Evolutionary conservation across 495 filamentous ascomycete species (phyloP).

Genomic region (Xylaria palmicola): DNA sequence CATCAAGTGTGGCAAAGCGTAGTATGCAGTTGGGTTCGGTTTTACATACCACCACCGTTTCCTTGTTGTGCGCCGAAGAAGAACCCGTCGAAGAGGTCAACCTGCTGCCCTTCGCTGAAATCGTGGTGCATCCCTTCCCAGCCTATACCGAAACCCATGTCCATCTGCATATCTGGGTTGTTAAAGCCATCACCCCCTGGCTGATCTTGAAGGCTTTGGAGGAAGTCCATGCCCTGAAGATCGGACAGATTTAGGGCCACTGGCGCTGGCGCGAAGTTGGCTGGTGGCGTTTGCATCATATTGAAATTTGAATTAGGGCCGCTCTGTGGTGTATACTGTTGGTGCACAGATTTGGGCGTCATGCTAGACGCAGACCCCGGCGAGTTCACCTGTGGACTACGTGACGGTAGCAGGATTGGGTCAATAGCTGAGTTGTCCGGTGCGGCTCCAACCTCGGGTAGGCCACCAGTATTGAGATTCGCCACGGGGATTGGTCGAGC

Average conservation of each 20-base stretch:
- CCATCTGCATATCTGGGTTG: constrained; percentile 47
- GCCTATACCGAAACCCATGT: constrained; percentile 73
- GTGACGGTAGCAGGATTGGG: constrained; percentile 45
- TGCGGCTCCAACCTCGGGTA: constrained; percentile 25
- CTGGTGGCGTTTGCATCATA: constrained; percentile 23
- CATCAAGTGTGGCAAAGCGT: neutral
- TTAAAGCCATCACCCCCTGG: constrained; percentile 28
- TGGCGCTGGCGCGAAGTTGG: constrained; percentile 22
- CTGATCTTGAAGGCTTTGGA: constrained; percentile 39
- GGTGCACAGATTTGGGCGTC: constrained; percentile 24
- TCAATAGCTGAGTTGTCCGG: constrained; percentile 47
- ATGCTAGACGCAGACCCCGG: constrained; percentile 27
- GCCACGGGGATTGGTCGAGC: constrained; percentile 35
- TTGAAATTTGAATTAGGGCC: constrained; percentile 26
- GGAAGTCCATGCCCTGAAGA: constrained; percentile 47
- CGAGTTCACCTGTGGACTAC: constrained; percentile 31
- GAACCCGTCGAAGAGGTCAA: constrained; percentile 88
- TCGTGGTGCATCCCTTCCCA: constrained; percentile 73
- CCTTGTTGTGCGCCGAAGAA: constrained; percentile 71
- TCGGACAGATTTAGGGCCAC: constrained; percentile 35
- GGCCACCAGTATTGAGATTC: constrained; percentile 30
- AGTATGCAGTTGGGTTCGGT: neutral
- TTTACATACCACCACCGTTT: constrained; percentile 14
- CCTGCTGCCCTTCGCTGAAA: constrained; percentile 72
- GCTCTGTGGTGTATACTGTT: constrained; percentile 22